These are phyloP conservation scores for Pichia sp. DNA, from an alignment of 1,139 yeast genomes.

Conservation along the genomic window DNA sequence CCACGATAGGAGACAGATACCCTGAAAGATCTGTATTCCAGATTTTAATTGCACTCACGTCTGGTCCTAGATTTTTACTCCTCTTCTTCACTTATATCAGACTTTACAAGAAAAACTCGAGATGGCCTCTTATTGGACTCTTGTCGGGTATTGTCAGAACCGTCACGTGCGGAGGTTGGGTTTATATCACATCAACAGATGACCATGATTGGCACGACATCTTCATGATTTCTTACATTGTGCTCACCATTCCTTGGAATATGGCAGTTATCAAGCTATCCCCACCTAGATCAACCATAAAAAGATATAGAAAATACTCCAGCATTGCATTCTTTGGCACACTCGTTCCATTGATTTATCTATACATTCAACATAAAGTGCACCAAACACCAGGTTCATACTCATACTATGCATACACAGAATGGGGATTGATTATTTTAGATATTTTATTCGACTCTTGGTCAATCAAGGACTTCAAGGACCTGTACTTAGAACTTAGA, in stretches of 20 bases:
- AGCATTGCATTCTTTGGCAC: conserved; percentile 60
- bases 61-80: conserved; percentile 82
- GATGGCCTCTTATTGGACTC: conserved; percentile 38
- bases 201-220: conserved; percentile 96
- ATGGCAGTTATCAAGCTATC: conserved; percentile 53
- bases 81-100: conserved; percentile 52
- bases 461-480: conserved; percentile 61
- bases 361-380: conserved; percentile 90
- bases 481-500: conserved; percentile 38
- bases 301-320: conserved; percentile 46
- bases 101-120: conserved; percentile 33
- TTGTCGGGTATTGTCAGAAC: conserved; percentile 72
- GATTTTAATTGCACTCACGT: conserved; percentile 66
- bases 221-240: conserved; percentile 85
- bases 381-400: conserved; percentile 89
- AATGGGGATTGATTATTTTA: conserved; percentile 79
- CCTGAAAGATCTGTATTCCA: conserved; percentile 95
- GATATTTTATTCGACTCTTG: conserved; percentile 84
- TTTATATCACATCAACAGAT: conserved; percentile 91
- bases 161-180: conserved; percentile 98
- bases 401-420: conserved; percentile 88
- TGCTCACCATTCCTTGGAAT: conserved; percentile 91
- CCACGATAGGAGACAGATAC: conserved; percentile 93
- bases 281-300: conserved; percentile 39
- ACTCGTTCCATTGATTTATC: conserved; percentile 75